phyloP scores from a whole-genome alignment of 495 filamentous ascomycete genomes.

The Neurospora sublineolata region DNA sequence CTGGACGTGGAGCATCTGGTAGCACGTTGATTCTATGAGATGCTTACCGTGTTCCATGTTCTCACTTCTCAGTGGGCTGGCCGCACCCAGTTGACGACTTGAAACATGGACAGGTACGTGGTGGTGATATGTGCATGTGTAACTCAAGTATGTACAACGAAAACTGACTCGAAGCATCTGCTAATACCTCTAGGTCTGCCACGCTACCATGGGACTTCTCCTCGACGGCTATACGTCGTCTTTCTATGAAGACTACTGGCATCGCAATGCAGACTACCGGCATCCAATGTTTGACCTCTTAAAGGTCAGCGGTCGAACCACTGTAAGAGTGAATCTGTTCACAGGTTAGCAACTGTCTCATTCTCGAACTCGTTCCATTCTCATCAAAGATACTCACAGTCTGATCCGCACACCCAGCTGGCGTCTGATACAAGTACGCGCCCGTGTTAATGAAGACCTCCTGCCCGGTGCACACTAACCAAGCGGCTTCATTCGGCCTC shows the following conservation, averaged over 20 bases:
- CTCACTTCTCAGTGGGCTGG: background rate
- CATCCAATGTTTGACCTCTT: background rate
- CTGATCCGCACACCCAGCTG: constrained; percentile 39
- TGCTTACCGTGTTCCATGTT: background rate
- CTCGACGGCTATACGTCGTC: background rate
- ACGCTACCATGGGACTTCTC: background rate
- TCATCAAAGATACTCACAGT: constrained; percentile 22
- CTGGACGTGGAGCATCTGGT: background rate
- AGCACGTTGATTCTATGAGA: background rate
- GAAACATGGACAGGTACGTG: background rate
- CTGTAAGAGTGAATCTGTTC: constrained; percentile 15
- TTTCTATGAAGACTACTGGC: background rate
- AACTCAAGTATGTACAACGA: background rate
- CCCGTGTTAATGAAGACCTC: constrained; percentile 39
- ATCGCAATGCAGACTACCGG: background rate
- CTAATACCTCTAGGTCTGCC: background rate
- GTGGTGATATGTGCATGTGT: background rate
- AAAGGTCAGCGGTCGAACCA: constrained; percentile 9
- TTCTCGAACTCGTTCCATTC: background rate
- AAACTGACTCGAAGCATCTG: background rate
- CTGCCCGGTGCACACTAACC: constrained; percentile 33
- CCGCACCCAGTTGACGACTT: background rate
- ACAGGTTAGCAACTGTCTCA: background rate
- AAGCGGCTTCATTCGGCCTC: constrained; percentile 36
- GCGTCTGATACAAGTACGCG: constrained; percentile 36